These are phyloP conservation scores for Coccomyxa sp. DNA, from an alignment of 139 green algal genomes.

Conservation along the genomic window DNA sequence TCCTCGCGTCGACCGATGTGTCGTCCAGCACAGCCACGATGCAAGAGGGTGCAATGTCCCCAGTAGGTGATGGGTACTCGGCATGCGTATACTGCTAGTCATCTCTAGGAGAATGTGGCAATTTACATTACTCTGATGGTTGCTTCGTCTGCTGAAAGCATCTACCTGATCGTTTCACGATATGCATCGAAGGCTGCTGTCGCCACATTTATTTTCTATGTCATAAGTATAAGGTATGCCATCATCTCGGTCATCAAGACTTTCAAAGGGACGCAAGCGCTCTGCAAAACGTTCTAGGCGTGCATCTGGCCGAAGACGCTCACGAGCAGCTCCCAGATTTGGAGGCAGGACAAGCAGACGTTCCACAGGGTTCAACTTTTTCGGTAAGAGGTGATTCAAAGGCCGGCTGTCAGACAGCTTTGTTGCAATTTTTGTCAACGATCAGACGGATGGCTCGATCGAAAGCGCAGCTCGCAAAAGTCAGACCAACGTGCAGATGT, in stretches of 20 bases:
- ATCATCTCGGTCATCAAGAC: conserved; percentile 1
- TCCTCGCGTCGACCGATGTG: no score
- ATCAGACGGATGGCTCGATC: no score
- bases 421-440: no score
- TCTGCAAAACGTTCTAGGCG: neutral
- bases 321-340: neutral
- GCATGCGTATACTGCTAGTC: neutral
- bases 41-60: no score
- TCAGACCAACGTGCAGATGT: no score
- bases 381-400: neutral
- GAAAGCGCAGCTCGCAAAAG: no score
- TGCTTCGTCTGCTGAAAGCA: neutral
- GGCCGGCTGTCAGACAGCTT: no score
- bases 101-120: neutral
- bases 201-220: neutral
- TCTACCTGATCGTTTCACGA: neutral
- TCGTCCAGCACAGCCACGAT: no score
- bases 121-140: neutral
- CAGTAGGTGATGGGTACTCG: neutral
- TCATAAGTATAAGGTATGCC: neutral
- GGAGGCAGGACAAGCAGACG: conserved; percentile 1
- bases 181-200: neutral
- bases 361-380: neutral
- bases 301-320: neutral
- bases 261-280: neutral